Evolutionary conservation across 495 filamentous ascomycete species (phyloP).

Genomic region (Xylaria intraflava): DNA sequence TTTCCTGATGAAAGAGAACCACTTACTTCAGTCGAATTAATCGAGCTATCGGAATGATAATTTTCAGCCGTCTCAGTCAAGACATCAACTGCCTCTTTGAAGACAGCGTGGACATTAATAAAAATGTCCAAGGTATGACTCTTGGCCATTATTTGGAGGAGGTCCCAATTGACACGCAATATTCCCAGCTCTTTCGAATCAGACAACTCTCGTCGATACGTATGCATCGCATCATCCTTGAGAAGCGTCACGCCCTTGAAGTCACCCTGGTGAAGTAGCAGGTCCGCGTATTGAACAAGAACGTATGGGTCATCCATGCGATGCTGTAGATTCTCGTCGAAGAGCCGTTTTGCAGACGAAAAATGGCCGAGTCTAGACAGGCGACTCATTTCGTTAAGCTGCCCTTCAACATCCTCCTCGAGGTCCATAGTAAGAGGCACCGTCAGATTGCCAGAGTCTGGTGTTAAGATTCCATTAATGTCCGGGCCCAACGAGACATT

Average conservation of each 20-base stretch:
- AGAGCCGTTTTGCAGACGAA: slow-evolving; percentile 7
- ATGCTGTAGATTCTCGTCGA: slow-evolving; percentile 11
- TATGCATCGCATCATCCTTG: slow-evolving; percentile 4
- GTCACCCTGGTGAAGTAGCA: slow-evolving; percentile 18
- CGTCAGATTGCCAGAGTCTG: slow-evolving; percentile 9
- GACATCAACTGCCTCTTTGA: slow-evolving; percentile 4
- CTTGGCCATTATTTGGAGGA: background rate
- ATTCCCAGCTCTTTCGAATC: background rate
- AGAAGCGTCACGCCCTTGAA: slow-evolving; percentile 8
- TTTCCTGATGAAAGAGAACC: background rate
- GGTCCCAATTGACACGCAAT: slow-evolving; percentile 1
- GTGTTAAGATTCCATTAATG: slow-evolving; percentile 11
- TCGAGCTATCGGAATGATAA: background rate
- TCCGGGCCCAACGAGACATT: background rate
- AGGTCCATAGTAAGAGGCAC: slow-evolving; percentile 12
- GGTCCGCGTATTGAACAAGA: slow-evolving; percentile 15
- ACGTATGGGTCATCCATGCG: slow-evolving; percentile 15
- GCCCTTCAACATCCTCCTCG: slow-evolving; percentile 15
- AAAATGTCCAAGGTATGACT: background rate
- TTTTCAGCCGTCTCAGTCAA: background rate
- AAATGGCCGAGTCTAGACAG: slow-evolving; percentile 19
- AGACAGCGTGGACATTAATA: background rate
- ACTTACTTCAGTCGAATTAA: slow-evolving; percentile 7
- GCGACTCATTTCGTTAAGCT: slow-evolving; percentile 15
- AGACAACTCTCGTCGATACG: background rate